Evolutionary conservation across 2,329 filamentous ascomycete species (phyloP).

Genomic region (Trichoderma breve): DNA sequence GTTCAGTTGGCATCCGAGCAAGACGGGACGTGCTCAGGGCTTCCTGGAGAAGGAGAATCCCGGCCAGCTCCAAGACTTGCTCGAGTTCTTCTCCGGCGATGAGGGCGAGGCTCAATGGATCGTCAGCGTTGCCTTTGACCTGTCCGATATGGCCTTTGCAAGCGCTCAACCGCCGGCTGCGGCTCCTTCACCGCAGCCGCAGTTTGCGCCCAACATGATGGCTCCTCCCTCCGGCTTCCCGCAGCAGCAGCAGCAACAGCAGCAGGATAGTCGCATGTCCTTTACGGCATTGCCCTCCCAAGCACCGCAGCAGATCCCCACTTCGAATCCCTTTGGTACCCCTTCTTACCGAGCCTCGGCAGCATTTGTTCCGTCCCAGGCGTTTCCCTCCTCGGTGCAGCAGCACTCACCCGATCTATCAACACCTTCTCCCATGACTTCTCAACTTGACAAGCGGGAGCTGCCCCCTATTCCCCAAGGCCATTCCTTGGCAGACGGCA

Average conservation of each 20-base stretch:
- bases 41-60: conserved; percentile 62
- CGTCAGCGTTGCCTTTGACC: conserved; percentile 57
- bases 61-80: conserved; percentile 61
- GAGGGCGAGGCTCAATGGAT: conserved; percentile 57
- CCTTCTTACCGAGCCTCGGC: conserved; percentile 31
- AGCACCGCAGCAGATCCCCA: conserved; percentile 23
- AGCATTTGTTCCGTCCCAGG: conserved; percentile 25
- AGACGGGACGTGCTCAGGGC: conserved; percentile 55
- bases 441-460: conserved; percentile 37
- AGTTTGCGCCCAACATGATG: conserved; percentile 19
- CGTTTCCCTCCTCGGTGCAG: conserved; percentile 30
- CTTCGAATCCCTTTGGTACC: conserved; percentile 21
- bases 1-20: conserved; percentile 60
- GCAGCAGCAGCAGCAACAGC: conserved; percentile 14
- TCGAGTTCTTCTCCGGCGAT: conserved; percentile 62
- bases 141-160: conserved; percentile 48
- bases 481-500: conserved; percentile 30
- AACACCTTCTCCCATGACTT: conserved; percentile 32
- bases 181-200: conserved; percentile 21
- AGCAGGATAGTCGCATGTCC: conserved; percentile 31
- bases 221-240: not conserved
- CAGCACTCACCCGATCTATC: conserved; percentile 33
- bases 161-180: conserved; percentile 24
- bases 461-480: conserved; percentile 33
- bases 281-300: conserved; percentile 35